These are phyloP conservation scores for Lecanicillium sp. DNA, from an alignment of 2,329 filamentous ascomycete genomes.

Conservation along the genomic window DNA sequence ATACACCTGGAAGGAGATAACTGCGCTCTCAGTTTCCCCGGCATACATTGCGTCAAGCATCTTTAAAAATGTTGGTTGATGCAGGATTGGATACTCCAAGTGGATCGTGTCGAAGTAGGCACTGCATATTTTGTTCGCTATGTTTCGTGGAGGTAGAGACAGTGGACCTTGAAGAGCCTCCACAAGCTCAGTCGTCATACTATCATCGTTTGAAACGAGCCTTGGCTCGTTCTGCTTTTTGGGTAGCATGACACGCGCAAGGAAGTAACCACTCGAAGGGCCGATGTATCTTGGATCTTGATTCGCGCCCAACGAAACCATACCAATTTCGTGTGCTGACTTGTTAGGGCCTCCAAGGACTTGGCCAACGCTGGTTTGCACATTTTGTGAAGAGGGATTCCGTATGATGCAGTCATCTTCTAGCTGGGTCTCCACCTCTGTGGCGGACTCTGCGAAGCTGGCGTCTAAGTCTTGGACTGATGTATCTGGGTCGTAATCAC, in stretches of 20 bases:
- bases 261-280: constrained; percentile 46
- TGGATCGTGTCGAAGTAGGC: constrained; percentile 42
- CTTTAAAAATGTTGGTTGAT: constrained; percentile 32
- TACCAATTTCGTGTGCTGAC: constrained; percentile 40
- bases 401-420: no score
- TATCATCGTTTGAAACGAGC: not conserved
- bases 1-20: constrained; percentile 36
- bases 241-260: constrained; percentile 39
- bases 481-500: constrained; percentile 1
- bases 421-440: no score
- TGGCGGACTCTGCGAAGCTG: no score
- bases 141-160: constrained; percentile 20
- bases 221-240: constrained; percentile 10
- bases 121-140: constrained; percentile 31
- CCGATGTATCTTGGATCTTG: constrained; percentile 44
- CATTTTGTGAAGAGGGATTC: no score
- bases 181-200: constrained; percentile 20
- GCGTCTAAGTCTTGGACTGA: no score
- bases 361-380: not conserved
- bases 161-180: constrained; percentile 24
- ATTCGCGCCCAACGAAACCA: constrained; percentile 39
- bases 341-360: constrained; percentile 16
- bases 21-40: constrained; percentile 17
- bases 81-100: constrained; percentile 39
- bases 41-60: constrained; percentile 29